phyloP scores from a whole-genome alignment of 2,329 filamentous ascomycete genomes.

The Beauveria medogensis region DNA sequence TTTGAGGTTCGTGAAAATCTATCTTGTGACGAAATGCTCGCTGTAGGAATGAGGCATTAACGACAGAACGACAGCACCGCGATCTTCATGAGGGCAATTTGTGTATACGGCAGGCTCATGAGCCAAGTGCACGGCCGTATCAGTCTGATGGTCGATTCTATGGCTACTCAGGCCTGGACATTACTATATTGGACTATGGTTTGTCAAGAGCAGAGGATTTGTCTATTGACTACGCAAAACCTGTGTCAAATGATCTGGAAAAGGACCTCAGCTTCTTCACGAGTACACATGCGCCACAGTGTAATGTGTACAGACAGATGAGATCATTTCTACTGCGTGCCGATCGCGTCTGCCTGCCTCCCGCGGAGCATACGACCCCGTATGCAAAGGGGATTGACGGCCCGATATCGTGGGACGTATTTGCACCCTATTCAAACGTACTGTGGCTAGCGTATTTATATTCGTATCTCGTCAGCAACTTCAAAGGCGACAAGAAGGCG shows the following conservation, averaged over 20 bases:
- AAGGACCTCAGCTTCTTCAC: constrained; percentile 52
- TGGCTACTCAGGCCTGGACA: constrained; percentile 52
- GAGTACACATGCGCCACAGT: constrained; percentile 52
- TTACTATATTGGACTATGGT: constrained; percentile 59
- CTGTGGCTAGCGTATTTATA: constrained; percentile 58
- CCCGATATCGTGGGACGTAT: constrained; percentile 44
- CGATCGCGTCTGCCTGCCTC: constrained; percentile 42
- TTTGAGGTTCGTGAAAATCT: constrained; percentile 45
- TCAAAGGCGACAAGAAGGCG: constrained; percentile 37
- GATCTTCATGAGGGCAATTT: constrained; percentile 60
- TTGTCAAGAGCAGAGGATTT: constrained; percentile 49
- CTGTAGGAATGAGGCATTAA: not conserved
- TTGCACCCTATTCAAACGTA: constrained; percentile 56
- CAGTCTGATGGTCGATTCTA: constrained; percentile 32
- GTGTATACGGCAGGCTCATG: constrained; percentile 41
- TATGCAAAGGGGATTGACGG: constrained; percentile 39
- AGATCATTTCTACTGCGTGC: constrained; percentile 46
- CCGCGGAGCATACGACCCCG: constrained; percentile 36
- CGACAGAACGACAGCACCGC: constrained; percentile 41
- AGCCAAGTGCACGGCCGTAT: constrained; percentile 24
- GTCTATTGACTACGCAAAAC: constrained; percentile 25
- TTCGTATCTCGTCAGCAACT: constrained; percentile 41
- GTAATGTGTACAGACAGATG: constrained; percentile 55
- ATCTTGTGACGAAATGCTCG: not conserved
- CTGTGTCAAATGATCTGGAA: constrained; percentile 51